Conservation (phyloP, 2,329 filamentous ascomycete genomes). For the Plenodomus tracheiphilus region DNA sequence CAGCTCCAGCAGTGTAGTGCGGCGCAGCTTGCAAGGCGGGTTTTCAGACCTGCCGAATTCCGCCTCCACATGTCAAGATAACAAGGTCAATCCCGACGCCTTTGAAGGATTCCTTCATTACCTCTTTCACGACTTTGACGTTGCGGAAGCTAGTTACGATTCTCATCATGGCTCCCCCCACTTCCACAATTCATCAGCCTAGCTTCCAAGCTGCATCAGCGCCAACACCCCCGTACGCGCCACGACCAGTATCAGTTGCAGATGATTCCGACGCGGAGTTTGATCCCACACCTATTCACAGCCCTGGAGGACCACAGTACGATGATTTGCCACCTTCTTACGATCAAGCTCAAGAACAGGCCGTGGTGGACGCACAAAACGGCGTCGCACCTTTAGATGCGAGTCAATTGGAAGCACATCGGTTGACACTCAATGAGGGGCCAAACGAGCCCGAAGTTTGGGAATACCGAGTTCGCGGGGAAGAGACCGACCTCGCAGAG, state of each 20-base stretch:
- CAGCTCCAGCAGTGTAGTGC: background rate
- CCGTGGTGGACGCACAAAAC: conserved; percentile 31
- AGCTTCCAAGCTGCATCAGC: conserved; percentile 16
- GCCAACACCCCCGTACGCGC: conserved; percentile 15
- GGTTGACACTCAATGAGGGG: conserved; percentile 26
- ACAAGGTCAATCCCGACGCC: background rate
- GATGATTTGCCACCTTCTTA: conserved; percentile 45
- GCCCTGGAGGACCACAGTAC: conserved; percentile 38
- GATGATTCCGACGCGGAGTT: conserved; percentile 40
- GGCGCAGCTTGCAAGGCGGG: background rate
- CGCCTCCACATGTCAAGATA: background rate
- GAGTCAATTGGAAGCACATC: conserved; percentile 32
- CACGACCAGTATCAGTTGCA: conserved; percentile 21
- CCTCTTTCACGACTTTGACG: background rate
- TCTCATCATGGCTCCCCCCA: background rate
- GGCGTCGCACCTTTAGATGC: conserved; percentile 30
- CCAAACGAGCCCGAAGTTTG: conserved; percentile 27
- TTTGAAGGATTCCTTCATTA: background rate
- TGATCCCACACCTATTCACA: conserved; percentile 35
- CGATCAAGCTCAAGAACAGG: conserved; percentile 39
- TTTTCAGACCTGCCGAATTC: background rate
- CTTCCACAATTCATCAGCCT: conserved; percentile 11
- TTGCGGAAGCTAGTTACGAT: background rate
- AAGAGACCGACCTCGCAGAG: conserved; percentile 17
- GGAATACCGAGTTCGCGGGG: conserved; percentile 28